Evolutionary conservation across 306 rosid species (phyloP).

Genomic region (Elaeagnus macrophylla): DNA sequence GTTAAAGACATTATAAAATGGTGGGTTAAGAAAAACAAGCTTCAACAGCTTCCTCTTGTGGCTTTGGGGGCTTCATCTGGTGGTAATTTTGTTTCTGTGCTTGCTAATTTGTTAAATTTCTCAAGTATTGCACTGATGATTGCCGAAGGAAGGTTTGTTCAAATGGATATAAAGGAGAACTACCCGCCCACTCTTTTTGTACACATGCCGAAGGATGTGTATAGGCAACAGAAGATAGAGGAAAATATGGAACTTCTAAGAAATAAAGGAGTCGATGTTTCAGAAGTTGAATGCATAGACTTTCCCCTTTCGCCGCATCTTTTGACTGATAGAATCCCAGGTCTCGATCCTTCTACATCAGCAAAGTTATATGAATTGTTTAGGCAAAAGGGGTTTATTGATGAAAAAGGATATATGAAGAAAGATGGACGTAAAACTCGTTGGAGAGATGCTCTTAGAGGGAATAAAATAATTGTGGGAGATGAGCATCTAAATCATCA

Average conservation of each 20-base stretch:
- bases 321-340: conserved; percentile 70
- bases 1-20: conserved; percentile 53
- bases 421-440: conserved; percentile 60
- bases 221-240: conserved; percentile 57
- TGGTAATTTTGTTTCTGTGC: conserved; percentile 78
- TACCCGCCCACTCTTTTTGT: conserved; percentile 81
- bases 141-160: conserved; percentile 74
- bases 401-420: conserved; percentile 68
- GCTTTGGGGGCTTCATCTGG: conserved; percentile 95
- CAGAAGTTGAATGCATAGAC: conserved; percentile 70
- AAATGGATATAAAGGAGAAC: conserved; percentile 36
- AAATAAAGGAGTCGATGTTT: conserved; percentile 55
- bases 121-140: conserved; percentile 64
- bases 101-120: conserved; percentile 51
- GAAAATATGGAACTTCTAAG: conserved; percentile 38
- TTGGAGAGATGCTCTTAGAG: conserved; percentile 50
- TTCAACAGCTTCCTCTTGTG: conserved; percentile 59
- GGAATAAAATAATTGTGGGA: conserved; percentile 24
- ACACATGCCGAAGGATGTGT: conserved; percentile 88
- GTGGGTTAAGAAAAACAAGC: conserved; percentile 63
- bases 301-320: conserved; percentile 47
- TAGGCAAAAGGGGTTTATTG: conserved; percentile 51
- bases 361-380: conserved; percentile 48
- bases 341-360: conserved; percentile 51
- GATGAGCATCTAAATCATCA: conserved; percentile 45